Evolutionary conservation across 2,329 filamentous ascomycete species (phyloP), one percentile per base, ranked within the genome.

Genomic region (Pyricularia pennisetigena): DNA sequence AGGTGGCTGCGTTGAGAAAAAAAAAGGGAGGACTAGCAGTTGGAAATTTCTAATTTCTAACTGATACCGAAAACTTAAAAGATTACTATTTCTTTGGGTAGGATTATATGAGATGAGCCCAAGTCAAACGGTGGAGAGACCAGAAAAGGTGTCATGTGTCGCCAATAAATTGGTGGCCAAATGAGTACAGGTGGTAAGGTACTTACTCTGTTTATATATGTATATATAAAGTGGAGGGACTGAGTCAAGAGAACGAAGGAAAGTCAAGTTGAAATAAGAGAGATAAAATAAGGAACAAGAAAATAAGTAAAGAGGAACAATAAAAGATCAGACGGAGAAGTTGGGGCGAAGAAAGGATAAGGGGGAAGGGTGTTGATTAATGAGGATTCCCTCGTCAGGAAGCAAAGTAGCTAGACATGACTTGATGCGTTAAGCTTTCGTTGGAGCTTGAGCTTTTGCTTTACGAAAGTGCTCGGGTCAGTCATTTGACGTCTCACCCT

Each of bases 201-300:
- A 35, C 59, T 62, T 12, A 35, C 59, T 62, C 24, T 26, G 26
- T 62, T 24, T 61, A 61, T 23, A 61, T 24, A 61, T 23, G 26
- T 24, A 29, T 61, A 61, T 26, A 68, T 57, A 71, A 70, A 69
- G 73, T 70, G 70, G 71, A 32, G 64, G 28, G 29, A 20, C 23
- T 57, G 41, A 41, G 64, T 54, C 29, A 66, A 66, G 66, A 62
- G 71, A 68, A 69, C 70, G 70, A 69, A 68, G 70, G 69, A 72
- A 71, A 71, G 70, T 68, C 70, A 69, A 26, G 24, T 49, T 5
- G 20, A n/a, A n/a, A 49, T 63, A 29, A n/a, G 20, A 14, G 4
- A 63, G 16, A 49, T n/a, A 49, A 49, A 49, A 49, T 49, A 49
- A 49, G 41, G 20, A n/a, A 20, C 41, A 49, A n/a, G 20, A n/a